These are phyloP conservation scores for Alternaria arborescens DNA, from an alignment of 2,329 filamentous ascomycete genomes.

Conservation along the genomic window DNA sequence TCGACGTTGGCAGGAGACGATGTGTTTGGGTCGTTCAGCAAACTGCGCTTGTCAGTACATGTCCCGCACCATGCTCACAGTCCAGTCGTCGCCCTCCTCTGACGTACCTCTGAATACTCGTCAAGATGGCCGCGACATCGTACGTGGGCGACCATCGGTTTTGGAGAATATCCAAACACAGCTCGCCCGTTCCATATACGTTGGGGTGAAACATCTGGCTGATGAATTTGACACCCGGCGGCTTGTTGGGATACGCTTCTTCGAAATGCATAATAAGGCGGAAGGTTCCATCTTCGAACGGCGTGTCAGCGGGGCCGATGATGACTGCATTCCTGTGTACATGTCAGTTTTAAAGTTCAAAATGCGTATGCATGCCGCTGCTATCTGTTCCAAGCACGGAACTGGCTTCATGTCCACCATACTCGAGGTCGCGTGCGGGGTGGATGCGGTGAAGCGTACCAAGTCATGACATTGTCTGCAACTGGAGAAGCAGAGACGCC, in stretches of 20 bases:
- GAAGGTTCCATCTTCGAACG: conserved; percentile 98
- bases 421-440: conserved; percentile 39
- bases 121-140: conserved; percentile 95
- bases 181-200: conserved; percentile 94
- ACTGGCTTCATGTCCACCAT: not conserved
- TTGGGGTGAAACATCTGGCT: conserved; percentile 99
- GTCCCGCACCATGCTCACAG: not conserved
- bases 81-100: not conserved
- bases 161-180: conserved; percentile 95
- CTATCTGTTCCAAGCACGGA: not conserved
- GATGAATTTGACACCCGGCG: conserved; percentile 97
- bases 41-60: conserved; percentile 61
- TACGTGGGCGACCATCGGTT: conserved; percentile 99
- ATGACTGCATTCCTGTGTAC: conserved; percentile 90
- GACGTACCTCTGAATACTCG: conserved; percentile 90
- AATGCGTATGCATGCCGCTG: not conserved
- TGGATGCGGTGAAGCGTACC: conserved; percentile 62
- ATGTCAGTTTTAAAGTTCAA: conserved; percentile 35
- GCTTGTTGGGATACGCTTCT: conserved; percentile 98
- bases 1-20: conserved; percentile 97
- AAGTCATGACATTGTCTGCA: conserved; percentile 97
- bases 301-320: conserved; percentile 94
- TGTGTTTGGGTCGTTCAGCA: conserved; percentile 98
- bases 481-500: conserved; percentile 96
- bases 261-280: conserved; percentile 98